A percentile compares a stretch with the other conserved stretches of the same genome.
Evolutionary conservation across 2,329 filamentous ascomycete species (phyloP).

Genomic region (Pyrenophora graminea): DNA sequence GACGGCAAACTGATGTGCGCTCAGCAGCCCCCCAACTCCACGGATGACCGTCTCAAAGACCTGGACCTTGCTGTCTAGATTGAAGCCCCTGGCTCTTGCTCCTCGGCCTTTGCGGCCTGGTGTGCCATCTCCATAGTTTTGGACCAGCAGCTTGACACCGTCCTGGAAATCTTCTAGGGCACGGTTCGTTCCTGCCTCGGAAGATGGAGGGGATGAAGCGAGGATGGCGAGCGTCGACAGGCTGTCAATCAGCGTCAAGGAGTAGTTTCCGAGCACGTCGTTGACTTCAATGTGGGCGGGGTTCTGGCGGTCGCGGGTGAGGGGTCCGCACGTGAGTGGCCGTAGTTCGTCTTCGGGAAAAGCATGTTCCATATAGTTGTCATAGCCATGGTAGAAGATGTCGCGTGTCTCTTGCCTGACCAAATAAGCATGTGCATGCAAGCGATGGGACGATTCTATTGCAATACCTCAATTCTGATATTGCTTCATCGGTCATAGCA

Average conservation of each 20-base stretch:
- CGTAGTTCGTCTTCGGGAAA: constrained; percentile 96
- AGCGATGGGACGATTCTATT: neutral
- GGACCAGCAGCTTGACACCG: constrained; percentile 74
- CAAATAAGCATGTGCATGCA: constrained; percentile 11
- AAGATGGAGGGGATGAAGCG: constrained; percentile 69
- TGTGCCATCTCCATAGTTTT: constrained; percentile 84
- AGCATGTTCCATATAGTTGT: constrained; percentile 91
- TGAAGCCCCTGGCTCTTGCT: constrained; percentile 76
- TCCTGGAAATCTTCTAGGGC: constrained; percentile 70
- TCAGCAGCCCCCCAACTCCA: constrained; percentile 86
- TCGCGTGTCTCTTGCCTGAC: constrained; percentile 56
- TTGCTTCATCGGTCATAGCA: constrained; percentile 53
- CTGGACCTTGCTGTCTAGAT: constrained; percentile 96
- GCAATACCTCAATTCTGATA: constrained; percentile 44
- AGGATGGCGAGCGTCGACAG: constrained; percentile 92
- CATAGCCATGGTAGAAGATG: constrained; percentile 96
- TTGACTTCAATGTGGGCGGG: constrained; percentile 84
- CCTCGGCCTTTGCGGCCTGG: constrained; percentile 70
- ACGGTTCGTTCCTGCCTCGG: constrained; percentile 59
- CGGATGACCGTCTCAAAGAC: constrained; percentile 98
- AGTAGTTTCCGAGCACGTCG: constrained; percentile 96
- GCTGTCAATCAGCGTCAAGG: constrained; percentile 91
- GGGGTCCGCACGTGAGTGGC: constrained; percentile 79
- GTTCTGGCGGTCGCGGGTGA: constrained; percentile 81
- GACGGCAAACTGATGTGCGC: constrained; percentile 89